phyloP scores from a whole-genome alignment of 2,329 filamentous ascomycete genomes.

The Diaporthe sp. region DNA sequence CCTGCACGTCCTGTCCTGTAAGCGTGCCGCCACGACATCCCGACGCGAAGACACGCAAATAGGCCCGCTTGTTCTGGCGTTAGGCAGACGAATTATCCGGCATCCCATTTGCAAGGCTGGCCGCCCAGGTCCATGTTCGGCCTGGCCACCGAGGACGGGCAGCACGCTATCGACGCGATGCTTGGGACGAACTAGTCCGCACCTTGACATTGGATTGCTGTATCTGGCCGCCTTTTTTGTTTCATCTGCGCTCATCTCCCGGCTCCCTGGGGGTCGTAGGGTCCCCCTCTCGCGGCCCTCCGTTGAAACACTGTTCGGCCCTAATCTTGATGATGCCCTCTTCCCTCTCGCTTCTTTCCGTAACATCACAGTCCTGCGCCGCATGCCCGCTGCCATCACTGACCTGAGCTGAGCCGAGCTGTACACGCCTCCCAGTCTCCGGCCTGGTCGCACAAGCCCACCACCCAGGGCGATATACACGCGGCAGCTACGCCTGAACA shows the following conservation, averaged over 20 bases:
- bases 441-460: slow-evolving; percentile 6
- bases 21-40: slow-evolving; percentile 23
- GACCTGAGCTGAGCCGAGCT: slow-evolving; percentile 17
- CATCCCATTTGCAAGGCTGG: slow-evolving; percentile 29
- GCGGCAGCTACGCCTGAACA: neutral
- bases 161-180: slow-evolving; percentile 21
- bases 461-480: slow-evolving; percentile 2
- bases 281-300: slow-evolving; percentile 13
- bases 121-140: slow-evolving; percentile 30
- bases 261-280: slow-evolving; percentile 3
- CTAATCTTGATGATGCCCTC: slow-evolving; percentile 16
- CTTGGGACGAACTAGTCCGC: slow-evolving; percentile 15
- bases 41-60: slow-evolving; percentile 9
- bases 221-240: slow-evolving; percentile 12
- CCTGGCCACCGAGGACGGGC: slow-evolving; percentile 7
- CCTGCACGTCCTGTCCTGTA: slow-evolving; percentile 12
- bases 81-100: slow-evolving; percentile 33
- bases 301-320: slow-evolving; percentile 16
- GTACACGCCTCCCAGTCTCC: neutral
- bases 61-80: slow-evolving; percentile 25
- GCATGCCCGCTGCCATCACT: slow-evolving; percentile 23
- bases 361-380: slow-evolving; percentile 15
- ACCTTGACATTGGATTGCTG: slow-evolving; percentile 9
- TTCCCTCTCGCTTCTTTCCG: neutral
- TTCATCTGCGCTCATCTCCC: slow-evolving; percentile 27